phyloP scores from a whole-genome alignment of 345 rosid species.

The Hypericum perforatum region DNA sequence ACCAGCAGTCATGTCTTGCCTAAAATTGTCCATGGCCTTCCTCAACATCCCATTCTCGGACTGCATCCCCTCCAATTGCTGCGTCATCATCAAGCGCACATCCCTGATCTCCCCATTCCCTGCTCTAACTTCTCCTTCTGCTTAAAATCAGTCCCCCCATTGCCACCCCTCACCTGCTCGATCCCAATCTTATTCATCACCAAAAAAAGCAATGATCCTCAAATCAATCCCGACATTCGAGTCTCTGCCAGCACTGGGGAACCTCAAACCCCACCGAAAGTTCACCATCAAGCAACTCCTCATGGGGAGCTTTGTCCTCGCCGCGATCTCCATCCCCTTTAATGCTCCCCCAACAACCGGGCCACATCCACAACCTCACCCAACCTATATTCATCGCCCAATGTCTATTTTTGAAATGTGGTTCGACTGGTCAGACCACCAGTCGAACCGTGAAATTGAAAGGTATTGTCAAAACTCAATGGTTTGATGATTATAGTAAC shows the following conservation, averaged over 20 bases:
- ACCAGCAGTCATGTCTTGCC: no score
- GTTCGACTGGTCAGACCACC: no score
- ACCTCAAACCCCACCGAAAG: constrained; percentile 15
- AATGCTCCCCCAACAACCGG: no score
- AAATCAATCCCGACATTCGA: constrained; percentile 41
- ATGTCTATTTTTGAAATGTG: no score
- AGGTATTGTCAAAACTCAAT: no score
- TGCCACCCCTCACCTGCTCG: no score
- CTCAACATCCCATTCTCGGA: constrained; percentile 58
- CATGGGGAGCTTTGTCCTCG: constrained; percentile 1
- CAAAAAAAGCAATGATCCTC: constrained; percentile 53
- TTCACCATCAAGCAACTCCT: constrained; percentile 1
- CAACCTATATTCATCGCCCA: no score
- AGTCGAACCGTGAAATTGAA: no score
- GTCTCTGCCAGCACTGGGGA: constrained; percentile 17
- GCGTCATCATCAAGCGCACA: constrained; percentile 40
- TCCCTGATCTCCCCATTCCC: constrained; percentile 37
- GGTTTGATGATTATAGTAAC: no score
- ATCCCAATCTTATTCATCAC: constrained; percentile 86
- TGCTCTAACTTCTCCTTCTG: constrained; percentile 10
- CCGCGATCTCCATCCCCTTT: constrained; percentile 23
- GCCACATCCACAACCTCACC: no score
- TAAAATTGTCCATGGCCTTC: constrained; percentile 47
- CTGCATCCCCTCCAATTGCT: constrained; percentile 36
- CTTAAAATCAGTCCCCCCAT: constrained; percentile 9